Evolutionary conservation across 2,329 filamentous ascomycete genomes (phyloP).

Genomic region (Albophoma yamanashiensis): DNA sequence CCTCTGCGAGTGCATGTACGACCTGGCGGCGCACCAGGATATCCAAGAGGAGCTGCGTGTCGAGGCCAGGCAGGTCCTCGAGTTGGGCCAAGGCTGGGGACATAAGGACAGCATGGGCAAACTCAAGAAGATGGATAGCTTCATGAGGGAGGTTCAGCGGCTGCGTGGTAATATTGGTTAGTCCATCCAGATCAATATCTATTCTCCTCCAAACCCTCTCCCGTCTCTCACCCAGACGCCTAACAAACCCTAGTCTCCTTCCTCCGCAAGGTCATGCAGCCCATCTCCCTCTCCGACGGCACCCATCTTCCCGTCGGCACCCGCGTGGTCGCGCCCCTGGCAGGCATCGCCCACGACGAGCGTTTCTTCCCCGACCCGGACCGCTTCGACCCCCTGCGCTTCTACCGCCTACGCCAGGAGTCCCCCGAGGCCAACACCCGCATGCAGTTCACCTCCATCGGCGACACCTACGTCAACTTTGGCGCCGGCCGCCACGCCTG

Average conservation of each 20-base stretch:
- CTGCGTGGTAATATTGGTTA: slow-evolving; percentile 31
- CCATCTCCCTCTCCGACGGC: slow-evolving; percentile 33
- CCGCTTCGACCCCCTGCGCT: slow-evolving; percentile 37
- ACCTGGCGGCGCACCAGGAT: slow-evolving; percentile 36
- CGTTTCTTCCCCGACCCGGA: slow-evolving; percentile 28
- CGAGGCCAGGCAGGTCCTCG: slow-evolving; percentile 33
- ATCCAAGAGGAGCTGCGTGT: slow-evolving; percentile 35
- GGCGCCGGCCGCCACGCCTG: slow-evolving; percentile 37
- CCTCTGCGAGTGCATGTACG: slow-evolving; percentile 37
- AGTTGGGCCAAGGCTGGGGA: slow-evolving; percentile 28
- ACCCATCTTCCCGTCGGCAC: slow-evolving; percentile 31
- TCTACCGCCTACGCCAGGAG: slow-evolving; percentile 31
- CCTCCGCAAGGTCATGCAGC: slow-evolving; percentile 33
- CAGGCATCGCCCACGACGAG: slow-evolving; percentile 29
- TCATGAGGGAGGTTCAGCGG: slow-evolving; percentile 33
- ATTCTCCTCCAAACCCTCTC: too few species aligned
- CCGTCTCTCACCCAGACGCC: not conserved
- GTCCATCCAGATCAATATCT: slow-evolving; percentile 4
- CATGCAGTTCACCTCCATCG: slow-evolving; percentile 31
- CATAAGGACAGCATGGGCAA: slow-evolving; percentile 31
- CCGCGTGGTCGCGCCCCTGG: slow-evolving; percentile 28
- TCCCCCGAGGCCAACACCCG: slow-evolving; percentile 25
- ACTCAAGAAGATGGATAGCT: slow-evolving; percentile 36
- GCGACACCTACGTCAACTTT: slow-evolving; percentile 33
- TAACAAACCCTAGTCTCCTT: slow-evolving; percentile 26